Evolutionary conservation across 805 yeast species (phyloP), one percentile per base, ranked within the genome.

Genomic region (Wickerhamiella parazyma): DNA sequence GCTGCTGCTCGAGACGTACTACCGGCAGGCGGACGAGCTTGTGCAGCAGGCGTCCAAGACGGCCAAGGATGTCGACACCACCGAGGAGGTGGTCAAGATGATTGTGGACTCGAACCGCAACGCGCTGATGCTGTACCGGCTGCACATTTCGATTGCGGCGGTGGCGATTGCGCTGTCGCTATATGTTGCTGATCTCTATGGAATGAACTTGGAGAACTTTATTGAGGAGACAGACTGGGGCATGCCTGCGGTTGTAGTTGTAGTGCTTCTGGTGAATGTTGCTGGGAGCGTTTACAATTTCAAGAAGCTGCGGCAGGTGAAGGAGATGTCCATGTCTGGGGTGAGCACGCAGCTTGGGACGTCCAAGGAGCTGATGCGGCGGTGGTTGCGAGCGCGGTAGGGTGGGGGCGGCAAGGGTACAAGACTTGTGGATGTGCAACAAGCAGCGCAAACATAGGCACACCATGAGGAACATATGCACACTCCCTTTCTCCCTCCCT

Each of bases 131-230:
- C 69, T 87, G 45, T 76, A 80, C 51, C 94, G 87, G 55, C 65
- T 87, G 49, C 80, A 82, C 53, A 75, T 86, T 12, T 76, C 93
- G 0, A 80, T 87, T 20, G 83, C 82, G 49, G 84, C 95, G 0
- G 60, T 87, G 28, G 94, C 94, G 0, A 73, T 83, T 55, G 81
- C 94, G 0, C 80, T 83, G 18, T 94, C 94, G 1, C 80, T 94
- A 1, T 64, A 83, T 17, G 53, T 84, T 1, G 94, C 95, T 2
- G 94, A 94, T 6, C 78, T 86, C 52, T 87, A 83, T 55, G 95
- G 94, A 28, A 91, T 91, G 98, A 91, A 91, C 62, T 65, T 91
- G 58, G 87, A 82, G 56, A 91, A 89, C 61, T 87, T 82, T 56
- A 78, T 91, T 14, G 98, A 91, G 57, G 94, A 86, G 43, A 65